Evolutionary conservation across 2,329 filamentous ascomycete species (phyloP), one percentile per base, ranked within the genome.

Genomic region (Cladosporium halotolerans): DNA sequence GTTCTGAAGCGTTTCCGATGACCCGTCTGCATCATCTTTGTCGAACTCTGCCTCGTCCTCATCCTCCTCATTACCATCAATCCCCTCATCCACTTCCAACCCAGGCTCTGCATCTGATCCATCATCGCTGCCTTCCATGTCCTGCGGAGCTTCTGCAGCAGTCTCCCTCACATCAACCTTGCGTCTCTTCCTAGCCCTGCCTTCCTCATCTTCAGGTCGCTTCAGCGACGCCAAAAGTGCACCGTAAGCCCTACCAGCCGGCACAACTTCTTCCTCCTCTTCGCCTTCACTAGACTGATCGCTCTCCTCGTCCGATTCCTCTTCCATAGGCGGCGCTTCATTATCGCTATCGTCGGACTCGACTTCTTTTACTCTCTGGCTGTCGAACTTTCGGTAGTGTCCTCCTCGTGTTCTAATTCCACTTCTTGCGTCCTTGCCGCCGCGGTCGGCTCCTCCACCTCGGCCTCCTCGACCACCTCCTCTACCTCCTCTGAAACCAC

Each of bases 151-250:
- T 28, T 55, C 44, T 9, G 44, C 19, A 8, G 23, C 42, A 9
- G n/a, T 47, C 28, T 57, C 46, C 14, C 45, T 33, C 6, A 56
- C 54, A 7, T 72, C 69, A 11, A 81, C 62, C 66, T 80, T 84
- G 61, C 79, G 72, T 61, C 75, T 77, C 63, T 77, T 84, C 16
- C 71, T 72, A 45, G 71, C 72, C 6, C 76, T 77, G 33, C 73
- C 73, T 16, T 70, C 70, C 3, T 68, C 59, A 10, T 71, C 67
- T 13, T 68, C 64, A 13, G 66, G 62, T 49, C 74, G 62, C 53
- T 76, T 73, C 18, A 84, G 73, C 2, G 81, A 73, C 57, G 81
- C 76, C 13, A 85, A 69, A 13, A 85, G 70, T 45, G 76, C 70
- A 52, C 76, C 79, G 63, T 84, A 85, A 9, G 80, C 76, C 54